These are phyloP conservation scores for Pseudogymnoascus sp. DNA, from an alignment of 2,329 filamentous ascomycete genomes.

Conservation along the genomic window DNA sequence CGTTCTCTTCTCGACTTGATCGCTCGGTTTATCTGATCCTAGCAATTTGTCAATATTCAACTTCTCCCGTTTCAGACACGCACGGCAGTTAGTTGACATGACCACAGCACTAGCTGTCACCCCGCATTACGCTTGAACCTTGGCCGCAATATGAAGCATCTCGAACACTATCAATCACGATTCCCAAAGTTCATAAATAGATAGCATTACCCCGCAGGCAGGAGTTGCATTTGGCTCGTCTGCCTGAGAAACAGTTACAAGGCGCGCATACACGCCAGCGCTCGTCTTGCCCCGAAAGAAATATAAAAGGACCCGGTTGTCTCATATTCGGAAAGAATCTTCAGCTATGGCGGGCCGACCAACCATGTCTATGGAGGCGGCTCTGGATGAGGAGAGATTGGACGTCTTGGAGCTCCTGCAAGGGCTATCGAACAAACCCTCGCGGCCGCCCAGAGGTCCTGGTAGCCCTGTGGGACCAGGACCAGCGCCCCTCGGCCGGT, in stretches of 20 bases:
- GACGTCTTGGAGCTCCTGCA: slow-evolving; percentile 66
- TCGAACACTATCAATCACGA: slow-evolving; percentile 21
- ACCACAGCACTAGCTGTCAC: slow-evolving; percentile 6
- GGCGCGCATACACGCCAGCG: neutral
- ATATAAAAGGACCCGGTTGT: slow-evolving; percentile 11
- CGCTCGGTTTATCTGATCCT: neutral
- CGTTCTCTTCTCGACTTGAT: neutral
- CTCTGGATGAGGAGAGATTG: slow-evolving; percentile 67
- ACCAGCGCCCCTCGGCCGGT: slow-evolving; percentile 31
- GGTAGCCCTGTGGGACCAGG: slow-evolving; percentile 28
- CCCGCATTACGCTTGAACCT: slow-evolving; percentile 9
- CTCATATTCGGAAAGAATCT: slow-evolving; percentile 11
- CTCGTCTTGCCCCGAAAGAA: slow-evolving; percentile 12
- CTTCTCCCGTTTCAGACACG: neutral
- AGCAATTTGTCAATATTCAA: neutral
- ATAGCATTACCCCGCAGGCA: slow-evolving; percentile 18
- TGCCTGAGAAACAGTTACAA: neutral
- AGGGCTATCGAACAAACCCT: slow-evolving; percentile 15
- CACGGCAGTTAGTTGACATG: slow-evolving; percentile 3
- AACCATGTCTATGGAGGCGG: slow-evolving; percentile 68
- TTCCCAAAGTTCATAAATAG: slow-evolving; percentile 28
- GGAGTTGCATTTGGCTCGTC: neutral
- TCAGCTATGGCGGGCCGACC: slow-evolving; percentile 21
- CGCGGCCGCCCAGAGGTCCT: slow-evolving; percentile 21
- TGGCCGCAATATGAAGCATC: slow-evolving; percentile 29